phyloP scores from a whole-genome alignment of 345 rosid genomes.

The Linum tenue region DNA sequence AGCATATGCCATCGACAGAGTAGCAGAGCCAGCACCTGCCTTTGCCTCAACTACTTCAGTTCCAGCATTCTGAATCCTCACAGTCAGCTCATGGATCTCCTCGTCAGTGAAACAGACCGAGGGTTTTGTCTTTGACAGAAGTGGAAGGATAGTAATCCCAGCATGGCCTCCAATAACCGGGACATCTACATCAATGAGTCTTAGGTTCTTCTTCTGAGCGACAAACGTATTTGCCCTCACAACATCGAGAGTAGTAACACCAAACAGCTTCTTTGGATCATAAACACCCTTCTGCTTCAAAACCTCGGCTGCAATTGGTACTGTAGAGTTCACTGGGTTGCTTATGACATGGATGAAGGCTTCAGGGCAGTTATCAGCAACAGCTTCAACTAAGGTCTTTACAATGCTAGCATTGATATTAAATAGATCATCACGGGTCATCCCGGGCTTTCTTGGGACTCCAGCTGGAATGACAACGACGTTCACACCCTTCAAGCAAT shows the following conservation, averaged over 20 bases:
- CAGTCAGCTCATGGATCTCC: slow-evolving; percentile 64
- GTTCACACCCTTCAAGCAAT: slow-evolving; percentile 60
- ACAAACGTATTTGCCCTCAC: slow-evolving; percentile 91
- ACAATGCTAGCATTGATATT: slow-evolving; percentile 84
- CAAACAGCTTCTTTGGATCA: slow-evolving; percentile 85
- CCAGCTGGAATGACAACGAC: slow-evolving; percentile 93
- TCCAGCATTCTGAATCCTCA: slow-evolving; percentile 87
- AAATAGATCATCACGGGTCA: slow-evolving; percentile 95
- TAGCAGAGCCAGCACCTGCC: slow-evolving; percentile 97
- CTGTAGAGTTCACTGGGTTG: slow-evolving; percentile 90
- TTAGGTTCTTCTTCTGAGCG: slow-evolving; percentile 76
- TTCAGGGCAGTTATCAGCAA: slow-evolving; percentile 79
- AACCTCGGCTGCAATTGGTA: slow-evolving; percentile 86
- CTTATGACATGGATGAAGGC: slow-evolving; percentile 89
- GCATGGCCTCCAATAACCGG: slow-evolving; percentile 97
- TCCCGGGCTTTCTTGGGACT: slow-evolving; percentile 89
- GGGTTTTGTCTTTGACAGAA: slow-evolving; percentile 73
- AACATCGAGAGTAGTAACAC: slow-evolving; percentile 86
- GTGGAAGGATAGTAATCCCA: slow-evolving; percentile 82
- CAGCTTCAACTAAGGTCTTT: slow-evolving; percentile 69
- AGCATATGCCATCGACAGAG: slow-evolving; percentile 94
- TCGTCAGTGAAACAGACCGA: slow-evolving; percentile 59
- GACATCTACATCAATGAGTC: slow-evolving; percentile 85
- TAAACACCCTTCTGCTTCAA: slow-evolving; percentile 79
- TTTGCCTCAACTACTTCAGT: slow-evolving; percentile 96